Evolutionary conservation across 345 rosid species (phyloP), one percentile per base, ranked within the genome.

Genomic region (Boechera divaricarpa): DNA sequence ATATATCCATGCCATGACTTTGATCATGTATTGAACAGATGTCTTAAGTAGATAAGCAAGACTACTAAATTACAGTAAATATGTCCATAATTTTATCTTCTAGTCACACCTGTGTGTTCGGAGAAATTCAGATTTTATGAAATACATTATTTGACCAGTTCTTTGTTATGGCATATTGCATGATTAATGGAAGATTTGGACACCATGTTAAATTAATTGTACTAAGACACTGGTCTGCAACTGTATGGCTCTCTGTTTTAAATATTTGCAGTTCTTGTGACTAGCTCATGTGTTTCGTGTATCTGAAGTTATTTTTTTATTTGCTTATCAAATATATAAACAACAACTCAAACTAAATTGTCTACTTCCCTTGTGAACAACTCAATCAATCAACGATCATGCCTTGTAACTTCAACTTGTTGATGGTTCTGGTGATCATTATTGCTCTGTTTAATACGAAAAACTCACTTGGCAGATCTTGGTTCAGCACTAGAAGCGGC

Each of bases 121-220:
- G 8, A 60, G 69, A 31, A 66, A 31, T 32, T 10, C 26, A 47
- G n/a, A n/a, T 6, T 38, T 51, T 69, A 58, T 8, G 26, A 13
- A 21, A 21, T 21, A 21, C 24, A 21, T 21, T 52, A 35, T 52
- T 24, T 67, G 72, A 67, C 47, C 0, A 12, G 36, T 5, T 67
- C 49, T 51, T 49, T 49, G 11, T 9, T 16, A 21, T 21, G 24
- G 24, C 1, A 21, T 12, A 29, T 55, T 10, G 38, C 24, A 38
- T 57, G 48, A 47, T 36, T 21, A 18, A 38, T 15, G 51, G 16
- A 61, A 9, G 76, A 72, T 49, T 49, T 51, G 61, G 41, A 72
- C 52, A 61, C 41, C 41, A 36, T n/a, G 21, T 63, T 73, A 63
- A 41, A 7, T 53, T 63, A 73, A 63, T 29, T 54, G 26, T 38